phyloP scores from a whole-genome alignment of 257 asterid genomes.

The Gentiana dahurica region DNA sequence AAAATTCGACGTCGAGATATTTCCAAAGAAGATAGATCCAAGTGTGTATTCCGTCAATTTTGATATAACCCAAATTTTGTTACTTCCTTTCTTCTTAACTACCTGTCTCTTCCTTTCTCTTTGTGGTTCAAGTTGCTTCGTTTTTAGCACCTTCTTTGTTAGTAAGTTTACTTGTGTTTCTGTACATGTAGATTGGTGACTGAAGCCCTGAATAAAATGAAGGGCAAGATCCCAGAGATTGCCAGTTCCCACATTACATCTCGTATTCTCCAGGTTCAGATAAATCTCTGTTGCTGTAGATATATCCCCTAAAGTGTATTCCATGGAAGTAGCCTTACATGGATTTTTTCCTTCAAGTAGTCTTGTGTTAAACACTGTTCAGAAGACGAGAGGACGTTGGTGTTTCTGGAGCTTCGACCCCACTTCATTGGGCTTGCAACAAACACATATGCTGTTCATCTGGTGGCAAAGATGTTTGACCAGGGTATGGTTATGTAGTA shows the following conservation, averaged over 20 bases:
- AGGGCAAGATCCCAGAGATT: constrained; percentile 85
- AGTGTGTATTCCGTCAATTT: constrained; percentile 21
- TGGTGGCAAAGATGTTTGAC: constrained; percentile 77
- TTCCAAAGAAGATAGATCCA: constrained; percentile 67
- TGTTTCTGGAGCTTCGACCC: constrained; percentile 70
- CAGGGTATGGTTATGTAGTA: constrained; percentile 37
- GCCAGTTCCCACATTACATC: constrained; percentile 80
- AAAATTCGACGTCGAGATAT: constrained; percentile 79
- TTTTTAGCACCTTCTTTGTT: no score
- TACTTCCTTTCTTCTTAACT: neutral
- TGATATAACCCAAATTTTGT: neutral
- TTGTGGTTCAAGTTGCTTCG: no score
- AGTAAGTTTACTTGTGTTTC: neutral
- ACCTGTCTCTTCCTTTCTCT: no score
- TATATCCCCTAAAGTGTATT: constrained; percentile 10
- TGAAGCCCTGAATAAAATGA: constrained; percentile 78
- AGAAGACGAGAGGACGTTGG: constrained; percentile 65
- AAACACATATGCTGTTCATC: constrained; percentile 79
- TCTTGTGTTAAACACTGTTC: constrained; percentile 81
- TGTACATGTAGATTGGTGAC: constrained; percentile 44
- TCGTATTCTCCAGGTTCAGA: constrained; percentile 87
- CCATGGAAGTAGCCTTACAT: constrained; percentile 3
- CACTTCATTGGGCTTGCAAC: constrained; percentile 53
- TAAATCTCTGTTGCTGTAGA: neutral
- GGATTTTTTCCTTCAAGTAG: constrained; percentile 23